phyloP scores from a whole-genome alignment of 139 green algal species.

The Chlorella sp. region DNA sequence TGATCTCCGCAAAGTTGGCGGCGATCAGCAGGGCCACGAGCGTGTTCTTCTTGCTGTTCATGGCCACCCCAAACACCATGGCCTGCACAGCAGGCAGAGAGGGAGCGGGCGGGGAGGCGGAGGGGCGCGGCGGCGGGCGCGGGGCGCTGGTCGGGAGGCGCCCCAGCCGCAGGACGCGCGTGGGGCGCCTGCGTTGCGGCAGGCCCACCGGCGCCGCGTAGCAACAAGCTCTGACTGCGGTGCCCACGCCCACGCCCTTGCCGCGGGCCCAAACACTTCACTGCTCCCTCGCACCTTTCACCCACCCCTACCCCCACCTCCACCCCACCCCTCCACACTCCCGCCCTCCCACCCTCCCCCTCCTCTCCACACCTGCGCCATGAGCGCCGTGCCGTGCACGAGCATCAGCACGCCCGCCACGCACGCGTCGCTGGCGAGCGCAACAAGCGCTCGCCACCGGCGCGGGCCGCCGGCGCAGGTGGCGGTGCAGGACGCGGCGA shows the following conservation, averaged over 20 bases:
- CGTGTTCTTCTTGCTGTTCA: constrained; percentile 77
- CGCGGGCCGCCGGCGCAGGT: neutral
- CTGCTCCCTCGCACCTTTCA: neutral
- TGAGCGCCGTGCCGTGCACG: constrained; percentile 30
- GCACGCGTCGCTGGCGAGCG: constrained; percentile 25
- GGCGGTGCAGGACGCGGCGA: constrained; percentile 76
- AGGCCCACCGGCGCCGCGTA: no score
- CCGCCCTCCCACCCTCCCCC: neutral
- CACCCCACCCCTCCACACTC: no score
- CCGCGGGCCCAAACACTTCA: no score
- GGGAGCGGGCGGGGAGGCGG: neutral
- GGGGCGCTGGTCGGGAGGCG: no score
- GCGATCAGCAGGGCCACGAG: constrained; percentile 88
- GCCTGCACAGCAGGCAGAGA: constrained; percentile 40
- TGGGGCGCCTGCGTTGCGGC: no score
- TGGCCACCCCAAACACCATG: constrained; percentile 78
- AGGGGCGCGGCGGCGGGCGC: neutral
- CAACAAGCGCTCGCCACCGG: neutral
- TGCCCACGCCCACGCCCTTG: no score
- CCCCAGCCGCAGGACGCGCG: no score
- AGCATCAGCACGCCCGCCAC: constrained; percentile 28
- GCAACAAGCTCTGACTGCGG: no score
- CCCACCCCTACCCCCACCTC: neutral
- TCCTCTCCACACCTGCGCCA: constrained; percentile 16
- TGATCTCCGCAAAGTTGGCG: constrained; percentile 92